Percentiles rank a stretch among this genome's conserved stretches.
These are phyloP conservation scores for Penicillium sp. DNA, from an alignment of 2,329 filamentous ascomycete genomes.

Conservation along the genomic window DNA sequence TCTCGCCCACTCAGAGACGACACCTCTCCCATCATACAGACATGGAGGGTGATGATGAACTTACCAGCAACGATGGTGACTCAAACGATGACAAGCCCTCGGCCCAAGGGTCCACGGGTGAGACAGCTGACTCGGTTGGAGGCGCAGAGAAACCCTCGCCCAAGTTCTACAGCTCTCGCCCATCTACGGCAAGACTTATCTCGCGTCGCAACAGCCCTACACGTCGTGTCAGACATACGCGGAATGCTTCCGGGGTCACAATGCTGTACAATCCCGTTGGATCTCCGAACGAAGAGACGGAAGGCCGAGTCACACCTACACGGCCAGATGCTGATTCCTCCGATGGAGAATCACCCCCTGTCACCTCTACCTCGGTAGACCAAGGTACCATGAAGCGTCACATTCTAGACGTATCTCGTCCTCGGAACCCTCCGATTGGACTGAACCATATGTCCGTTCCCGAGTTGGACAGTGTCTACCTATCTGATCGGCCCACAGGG, in stretches of 20 bases:
- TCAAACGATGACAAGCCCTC: slow-evolving; percentile 28
- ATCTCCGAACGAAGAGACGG: slow-evolving; percentile 39
- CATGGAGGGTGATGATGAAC: slow-evolving; percentile 84
- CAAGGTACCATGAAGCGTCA: slow-evolving; percentile 48
- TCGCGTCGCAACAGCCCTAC: slow-evolving; percentile 38
- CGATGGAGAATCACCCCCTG: slow-evolving; percentile 39
- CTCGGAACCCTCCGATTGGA: slow-evolving; percentile 58
- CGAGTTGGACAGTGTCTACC: slow-evolving; percentile 56
- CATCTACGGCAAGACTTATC: slow-evolving; percentile 45
- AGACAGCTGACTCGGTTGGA: slow-evolving; percentile 13
- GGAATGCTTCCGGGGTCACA: slow-evolving; percentile 77
- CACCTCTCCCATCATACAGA: slow-evolving; percentile 65
- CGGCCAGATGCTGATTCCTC: slow-evolving; percentile 32
- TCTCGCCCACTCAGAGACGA: slow-evolving; percentile 38
- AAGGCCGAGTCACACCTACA: slow-evolving; percentile 24
- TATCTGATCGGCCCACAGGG: slow-evolving; percentile 41
- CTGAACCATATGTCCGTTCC: slow-evolving; percentile 57
- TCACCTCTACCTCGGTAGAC: slow-evolving; percentile 32
- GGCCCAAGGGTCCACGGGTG: slow-evolving; percentile 18
- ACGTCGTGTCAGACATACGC: slow-evolving; percentile 56
- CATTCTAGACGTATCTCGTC: slow-evolving; percentile 40
- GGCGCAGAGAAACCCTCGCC: slow-evolving; percentile 31
- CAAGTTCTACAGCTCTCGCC: slow-evolving; percentile 40
- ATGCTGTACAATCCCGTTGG: slow-evolving; percentile 75
- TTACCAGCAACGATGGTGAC: slow-evolving; percentile 73